A percentile compares a stretch with the other conserved stretches of the same genome.
Conservation (phyloP, 202 grass and related monocot genomes). For the Panicum virgatum region DNA sequence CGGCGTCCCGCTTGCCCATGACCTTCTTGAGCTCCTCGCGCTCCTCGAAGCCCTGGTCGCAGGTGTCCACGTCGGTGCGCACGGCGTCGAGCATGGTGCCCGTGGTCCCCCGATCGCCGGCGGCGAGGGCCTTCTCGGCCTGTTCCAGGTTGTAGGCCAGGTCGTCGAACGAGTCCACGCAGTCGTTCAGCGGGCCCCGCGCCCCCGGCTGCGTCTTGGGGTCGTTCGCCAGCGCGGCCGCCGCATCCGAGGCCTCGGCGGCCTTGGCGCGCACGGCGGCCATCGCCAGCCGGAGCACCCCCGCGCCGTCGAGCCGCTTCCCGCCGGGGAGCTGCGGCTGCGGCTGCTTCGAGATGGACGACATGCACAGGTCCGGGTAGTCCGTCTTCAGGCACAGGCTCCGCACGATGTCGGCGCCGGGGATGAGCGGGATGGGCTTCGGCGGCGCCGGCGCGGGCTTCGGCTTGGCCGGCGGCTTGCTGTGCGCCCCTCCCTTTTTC, state of each 20-base stretch:
- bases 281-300: constrained; percentile 31
- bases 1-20: constrained; percentile 29
- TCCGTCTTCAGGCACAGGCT: constrained; percentile 46
- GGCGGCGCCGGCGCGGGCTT: background rate
- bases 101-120: constrained; percentile 25
- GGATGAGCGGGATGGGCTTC: background rate
- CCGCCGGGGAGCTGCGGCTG: background rate
- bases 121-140: constrained; percentile 34
- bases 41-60: constrained; percentile 62
- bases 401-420: constrained; percentile 35
- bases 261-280: constrained; percentile 24
- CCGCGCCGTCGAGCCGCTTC: constrained; percentile 33
- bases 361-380: constrained; percentile 41
- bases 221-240: background rate
- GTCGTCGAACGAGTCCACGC: constrained; percentile 52
- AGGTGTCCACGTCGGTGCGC: constrained; percentile 57
- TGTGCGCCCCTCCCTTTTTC: background rate
- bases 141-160: constrained; percentile 45
- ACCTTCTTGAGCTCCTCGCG: constrained; percentile 3
- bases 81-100: constrained; percentile 46
- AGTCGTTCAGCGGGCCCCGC: constrained; percentile 21
- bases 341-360: constrained; percentile 10
- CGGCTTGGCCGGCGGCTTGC: background rate
- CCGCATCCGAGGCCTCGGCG: constrained; percentile 9
- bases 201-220: constrained; percentile 11